Evolutionary conservation across 768 basidiomycete genomes (phyloP), one percentile per base, ranked within the genome.

Genomic region (Trametes maxima): DNA sequence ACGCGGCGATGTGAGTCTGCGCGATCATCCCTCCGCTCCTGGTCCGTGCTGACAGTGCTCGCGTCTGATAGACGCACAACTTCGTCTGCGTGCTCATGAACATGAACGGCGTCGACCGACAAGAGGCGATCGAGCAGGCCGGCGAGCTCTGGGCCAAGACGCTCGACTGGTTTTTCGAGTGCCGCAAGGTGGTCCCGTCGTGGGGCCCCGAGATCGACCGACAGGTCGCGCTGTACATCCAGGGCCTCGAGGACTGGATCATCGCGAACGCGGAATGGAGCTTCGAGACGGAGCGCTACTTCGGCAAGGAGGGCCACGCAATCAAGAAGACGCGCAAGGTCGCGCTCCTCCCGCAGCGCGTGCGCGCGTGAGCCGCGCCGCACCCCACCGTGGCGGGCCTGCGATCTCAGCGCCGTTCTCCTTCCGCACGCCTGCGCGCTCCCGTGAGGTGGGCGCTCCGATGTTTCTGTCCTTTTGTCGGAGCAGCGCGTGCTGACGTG

Each of bases 231-330:
- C 67, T 80, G 47, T 92, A 92, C 69, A 82, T 86, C 58, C 75
- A 82, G 28, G 89, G 89, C 4, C 75, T 91, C 50, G 86, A 82
- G 21, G 77, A 87, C 68, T 91, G 89, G 89, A 87, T 90, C 59
- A 84, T 85, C 40, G 88, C 87, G 19, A 86, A 83, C 36, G 68
- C 89, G 19, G 85, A 88, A 67, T 90, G 89, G 89, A 88, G 77
- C 35, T 91, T 90, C 68, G 83, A 88, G 68, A 81, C 82, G n/a
- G 84, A 84, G 70, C 75, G 89, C 53, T 91, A 91, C 70, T 90
- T 91, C 68, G 85, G 85, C 22, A 83, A 81, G 69, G 70, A 68
- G 0, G 89, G 86, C 13, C 75, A 66, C 46, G 71, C 76, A 49
- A 78, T 89, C 51, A 88, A 86, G 74, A 73, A 73, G 39, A 78